Evolutionary conservation across 2,329 filamentous ascomycete genomes (phyloP).

Genomic region (Botrytis byssoidea): DNA sequence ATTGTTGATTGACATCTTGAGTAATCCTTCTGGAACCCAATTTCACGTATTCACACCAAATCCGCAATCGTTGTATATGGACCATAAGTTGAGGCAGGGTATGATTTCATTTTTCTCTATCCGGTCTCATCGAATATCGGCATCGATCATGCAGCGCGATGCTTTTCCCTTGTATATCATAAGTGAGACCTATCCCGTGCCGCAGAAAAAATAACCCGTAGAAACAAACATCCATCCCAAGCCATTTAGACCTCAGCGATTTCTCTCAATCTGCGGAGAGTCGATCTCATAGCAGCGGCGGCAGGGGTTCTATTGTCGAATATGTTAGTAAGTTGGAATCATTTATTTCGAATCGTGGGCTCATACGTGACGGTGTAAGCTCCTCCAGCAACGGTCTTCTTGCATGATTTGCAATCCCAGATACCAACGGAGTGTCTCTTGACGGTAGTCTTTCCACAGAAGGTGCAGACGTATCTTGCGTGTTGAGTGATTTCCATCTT

Average conservation of each 20-base stretch:
- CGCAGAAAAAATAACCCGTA: constrained; percentile 20
- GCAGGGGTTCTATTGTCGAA: constrained; percentile 69
- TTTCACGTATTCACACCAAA: constrained; percentile 16
- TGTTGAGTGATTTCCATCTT: constrained; percentile 99
- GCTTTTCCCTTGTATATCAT: constrained; percentile 20
- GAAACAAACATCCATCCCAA: constrained; percentile 22
- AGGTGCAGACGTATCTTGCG: constrained; percentile 95
- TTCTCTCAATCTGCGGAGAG: constrained; percentile 94
- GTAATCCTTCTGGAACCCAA: not conserved
- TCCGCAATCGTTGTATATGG: not conserved
- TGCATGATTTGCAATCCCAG: constrained; percentile 95
- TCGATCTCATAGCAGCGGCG: constrained; percentile 91
- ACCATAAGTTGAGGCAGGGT: constrained; percentile 13
- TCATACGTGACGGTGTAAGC: constrained; percentile 95
- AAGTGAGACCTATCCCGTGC: constrained; percentile 20
- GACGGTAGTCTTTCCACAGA: constrained; percentile 96
- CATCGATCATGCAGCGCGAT: constrained; percentile 17
- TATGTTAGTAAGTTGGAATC: not conserved
- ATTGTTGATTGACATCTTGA: constrained; percentile 3
- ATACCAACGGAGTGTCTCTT: constrained; percentile 90
- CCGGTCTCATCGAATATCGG: constrained; percentile 20
- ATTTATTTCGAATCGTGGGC: not conserved
- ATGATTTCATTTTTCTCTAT: constrained; percentile 18
- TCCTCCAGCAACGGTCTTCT: constrained; percentile 90
- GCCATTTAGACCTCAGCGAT: constrained; percentile 85